Conservation (phyloP, 148 eudicot genomes). For the Fagopyrum homotropicum region DNA sequence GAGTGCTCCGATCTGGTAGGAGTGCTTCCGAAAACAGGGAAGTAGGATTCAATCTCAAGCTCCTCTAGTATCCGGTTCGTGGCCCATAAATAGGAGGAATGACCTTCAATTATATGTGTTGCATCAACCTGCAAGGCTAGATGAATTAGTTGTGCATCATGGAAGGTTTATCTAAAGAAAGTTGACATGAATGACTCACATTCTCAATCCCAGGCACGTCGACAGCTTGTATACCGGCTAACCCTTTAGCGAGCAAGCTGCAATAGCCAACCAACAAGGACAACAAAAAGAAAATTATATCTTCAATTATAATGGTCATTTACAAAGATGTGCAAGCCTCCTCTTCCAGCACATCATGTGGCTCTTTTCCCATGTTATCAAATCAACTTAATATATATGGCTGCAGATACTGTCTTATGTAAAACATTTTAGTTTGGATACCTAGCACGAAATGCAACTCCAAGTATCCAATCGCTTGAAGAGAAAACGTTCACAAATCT, state of each 20-base stretch:
- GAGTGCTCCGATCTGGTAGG: not conserved
- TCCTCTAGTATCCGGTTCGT: slow-evolving; percentile 67
- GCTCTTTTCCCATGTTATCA: not conserved
- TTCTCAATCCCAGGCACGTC: slow-evolving; percentile 86
- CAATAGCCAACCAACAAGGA: slow-evolving; percentile 9
- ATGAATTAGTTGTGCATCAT: not conserved
- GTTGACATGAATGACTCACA: slow-evolving; percentile 31
- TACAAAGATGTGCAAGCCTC: not conserved
- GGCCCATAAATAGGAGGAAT: slow-evolving; percentile 91
- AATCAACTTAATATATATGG: too few species aligned
- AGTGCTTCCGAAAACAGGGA: slow-evolving; percentile 49
- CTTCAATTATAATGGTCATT: slow-evolving; percentile 12
- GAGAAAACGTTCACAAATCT: slow-evolving; percentile 89
- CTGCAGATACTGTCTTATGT: not conserved
- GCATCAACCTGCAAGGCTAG: slow-evolving; percentile 59
- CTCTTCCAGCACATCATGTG: not conserved
- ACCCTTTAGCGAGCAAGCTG: slow-evolving; percentile 87
- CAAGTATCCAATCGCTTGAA: slow-evolving; percentile 91
- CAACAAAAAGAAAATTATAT: slow-evolving; percentile 13
- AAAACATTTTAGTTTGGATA: slow-evolving; percentile 18
- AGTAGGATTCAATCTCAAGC: slow-evolving; percentile 77
- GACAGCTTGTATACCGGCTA: slow-evolving; percentile 93
- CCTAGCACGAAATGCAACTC: slow-evolving; percentile 97
- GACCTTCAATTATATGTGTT: slow-evolving; percentile 72
- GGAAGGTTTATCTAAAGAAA: not conserved